Conservation (phyloP, 108 stramenopile species). For the Discostella pseudostelligera region DNA sequence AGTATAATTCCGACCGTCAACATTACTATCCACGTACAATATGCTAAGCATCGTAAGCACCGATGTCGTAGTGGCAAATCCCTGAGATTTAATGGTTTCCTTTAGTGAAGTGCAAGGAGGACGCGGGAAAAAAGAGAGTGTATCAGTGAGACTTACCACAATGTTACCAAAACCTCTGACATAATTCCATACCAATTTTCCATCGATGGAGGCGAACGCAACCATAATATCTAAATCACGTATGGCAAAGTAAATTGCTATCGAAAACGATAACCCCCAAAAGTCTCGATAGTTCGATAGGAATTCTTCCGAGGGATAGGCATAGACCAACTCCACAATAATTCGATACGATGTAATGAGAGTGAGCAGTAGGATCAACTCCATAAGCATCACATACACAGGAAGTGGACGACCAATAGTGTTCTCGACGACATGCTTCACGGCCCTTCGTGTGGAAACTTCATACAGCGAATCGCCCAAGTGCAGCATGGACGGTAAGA, state of each 20-base stretch:
- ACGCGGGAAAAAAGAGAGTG: not conserved
- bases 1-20: slow-evolving; percentile 10
- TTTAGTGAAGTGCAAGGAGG: too few relatives aligned
- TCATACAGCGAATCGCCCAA: slow-evolving; percentile 20
- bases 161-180: slow-evolving; percentile 9
- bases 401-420: slow-evolving; percentile 10
- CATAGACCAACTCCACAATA: slow-evolving; percentile 15
- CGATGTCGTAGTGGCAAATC: not conserved
- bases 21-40: slow-evolving; percentile 4
- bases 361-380: slow-evolving; percentile 10
- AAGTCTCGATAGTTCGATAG: slow-evolving; percentile 12
- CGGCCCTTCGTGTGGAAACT: slow-evolving; percentile 12
- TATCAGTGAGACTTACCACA: not conserved
- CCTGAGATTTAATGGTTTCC: too few relatives aligned
- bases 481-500: slow-evolving; percentile 14
- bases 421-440: slow-evolving; percentile 20
- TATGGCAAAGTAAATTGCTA: slow-evolving; percentile 18
- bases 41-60: slow-evolving; percentile 3
- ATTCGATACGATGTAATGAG: slow-evolving; percentile 20
- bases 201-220: not conserved
- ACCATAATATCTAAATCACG: slow-evolving; percentile 16
- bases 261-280: slow-evolving; percentile 18
- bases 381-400: slow-evolving; percentile 16
- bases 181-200: not conserved
- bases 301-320: slow-evolving; percentile 4